Conservation (phyloP, 495 filamentous ascomycete genomes). For the Penicillium daleae region DNA sequence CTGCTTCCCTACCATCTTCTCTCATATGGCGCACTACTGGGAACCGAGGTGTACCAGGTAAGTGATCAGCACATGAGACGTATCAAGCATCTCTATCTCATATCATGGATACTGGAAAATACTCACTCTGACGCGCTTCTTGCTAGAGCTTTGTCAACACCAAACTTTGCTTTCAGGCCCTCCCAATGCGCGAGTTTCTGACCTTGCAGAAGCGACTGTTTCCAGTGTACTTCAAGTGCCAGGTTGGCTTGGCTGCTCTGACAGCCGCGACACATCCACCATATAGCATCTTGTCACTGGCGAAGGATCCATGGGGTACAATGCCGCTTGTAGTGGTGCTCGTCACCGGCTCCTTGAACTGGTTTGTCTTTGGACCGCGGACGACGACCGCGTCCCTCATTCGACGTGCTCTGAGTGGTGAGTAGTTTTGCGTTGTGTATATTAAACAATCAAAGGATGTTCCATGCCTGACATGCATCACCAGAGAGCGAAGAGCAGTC, state of each 20-base stretch:
- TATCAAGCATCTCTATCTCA: neutral
- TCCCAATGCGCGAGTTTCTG: conserved; percentile 54
- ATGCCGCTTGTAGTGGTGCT: conserved; percentile 45
- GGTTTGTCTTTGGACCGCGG: conserved; percentile 49
- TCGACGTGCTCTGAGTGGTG: conserved; percentile 49
- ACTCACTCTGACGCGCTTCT: neutral
- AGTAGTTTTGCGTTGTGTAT: neutral
- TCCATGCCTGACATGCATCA: neutral
- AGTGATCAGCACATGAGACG: neutral
- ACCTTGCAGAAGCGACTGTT: conserved; percentile 57
- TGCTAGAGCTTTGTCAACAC: conserved; percentile 55
- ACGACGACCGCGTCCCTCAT: conserved; percentile 50
- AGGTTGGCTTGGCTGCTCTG: conserved; percentile 47
- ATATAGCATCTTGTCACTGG: conserved; percentile 41
- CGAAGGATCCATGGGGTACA: conserved; percentile 32
- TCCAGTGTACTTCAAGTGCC: conserved; percentile 55
- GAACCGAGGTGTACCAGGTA: conserved; percentile 54
- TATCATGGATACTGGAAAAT: neutral
- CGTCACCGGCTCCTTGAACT: conserved; percentile 49
- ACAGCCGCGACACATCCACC: conserved; percentile 52
- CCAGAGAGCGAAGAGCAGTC: conserved; percentile 26
- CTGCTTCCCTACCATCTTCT: conserved; percentile 53
- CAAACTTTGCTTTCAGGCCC: conserved; percentile 49
- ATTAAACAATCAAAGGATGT: too few relatives aligned
- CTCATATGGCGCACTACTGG: conserved; percentile 56